Base-by-base conservation (phyloP, 768 basidiomycete genomes). In the Amyloporia xantha region DNA sequence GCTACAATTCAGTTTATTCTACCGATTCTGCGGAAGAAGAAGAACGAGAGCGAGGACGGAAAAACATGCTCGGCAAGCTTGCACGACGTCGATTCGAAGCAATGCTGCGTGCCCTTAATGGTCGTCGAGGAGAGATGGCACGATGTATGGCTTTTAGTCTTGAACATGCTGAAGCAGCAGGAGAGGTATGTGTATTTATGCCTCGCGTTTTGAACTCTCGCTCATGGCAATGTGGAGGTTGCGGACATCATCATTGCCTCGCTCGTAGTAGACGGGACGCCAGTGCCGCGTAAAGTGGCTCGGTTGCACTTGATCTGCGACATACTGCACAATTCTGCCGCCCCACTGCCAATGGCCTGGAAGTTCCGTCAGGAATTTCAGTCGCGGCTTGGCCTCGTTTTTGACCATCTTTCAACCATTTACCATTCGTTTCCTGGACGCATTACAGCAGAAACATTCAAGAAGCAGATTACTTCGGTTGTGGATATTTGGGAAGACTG, bases 401-500 rank as follows among this genome's bases (percentile, higher is more conserved):
- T 99, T 62, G 93, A 96, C 60, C 96, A 99, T 64, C 75, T 99
- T 25, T 87, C 86, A 20, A 87, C 84, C 40, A 91, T 99, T 47
- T 93, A 96, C 62, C 87, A 92, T 53, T 93, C 93, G 6, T 97
- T 98, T 64, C 91, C 93, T 2, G 95, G 95, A 2, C 77, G 91
- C 43, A 93, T 99, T 64, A 95, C 93, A 2, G 95, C 95, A 11
- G 94, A 98, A 56, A 84, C 86, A 1, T 99, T 98, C 76, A 94
- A 88, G 70, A 86, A 85, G 56, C 91, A 97, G 66, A 91, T 98
- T 51, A 82, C 81, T 4, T 71, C 82, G 6, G 82, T 98, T 15
- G 76, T 98, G 4, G 94, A 97, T 59, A 85, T 97, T 25, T 97
- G 96, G 93, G 96, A 97, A 62, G 86, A 96, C 63, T 95, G 94